Evolutionary conservation across 2,329 filamentous ascomycete genomes (phyloP), one percentile per base, ranked within the genome.

Genomic region (Verticillium nubilum): DNA sequence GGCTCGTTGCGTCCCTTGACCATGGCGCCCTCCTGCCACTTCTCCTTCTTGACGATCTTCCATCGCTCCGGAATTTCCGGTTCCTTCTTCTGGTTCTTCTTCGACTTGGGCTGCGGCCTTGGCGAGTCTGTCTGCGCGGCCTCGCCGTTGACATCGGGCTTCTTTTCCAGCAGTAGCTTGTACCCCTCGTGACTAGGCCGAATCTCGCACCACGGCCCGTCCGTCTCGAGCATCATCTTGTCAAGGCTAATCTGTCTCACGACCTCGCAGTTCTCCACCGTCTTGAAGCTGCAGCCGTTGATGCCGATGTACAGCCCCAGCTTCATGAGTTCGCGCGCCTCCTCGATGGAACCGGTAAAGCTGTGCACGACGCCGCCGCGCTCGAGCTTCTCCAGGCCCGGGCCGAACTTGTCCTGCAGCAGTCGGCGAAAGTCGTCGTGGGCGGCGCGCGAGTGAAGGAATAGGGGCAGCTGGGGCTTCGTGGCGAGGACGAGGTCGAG

Each of bases 141-240:
- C 1, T 47, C 55, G 2, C 67, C 69, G 42, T 72, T 71, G 53
- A 64, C 63, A 17, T 65, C 61, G 1, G 65, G 58, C 65, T 74
- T 76, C 59, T 74, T 73, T 62, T 80, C 76, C 4, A 85, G 72
- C 12, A 86, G 74, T 64, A 88, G 89, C 73, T 88, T 89, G 67
- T 88, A 90, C 2, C 91, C 92, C 29, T 93, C 92, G 75, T 99
- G 94, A 29, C 86, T 91, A 1, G 92, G 88, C 26, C 95, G 82
- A 61, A 99, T 94, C 73, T 99, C 95, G 70, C 95, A 99, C 90
- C 95, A 99, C 3, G 95, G 95, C 2, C 95, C 95, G 71, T 99
- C 95, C 0, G 95, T 99, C 80, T 99, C 95, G 54, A 99, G 86
- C 83, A 98, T 96, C 58, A 99, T 74, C 54, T 88, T 78, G 59